phyloP scores from a whole-genome alignment of 495 filamentous ascomycete genomes.

The Tuber calosporum region DNA sequence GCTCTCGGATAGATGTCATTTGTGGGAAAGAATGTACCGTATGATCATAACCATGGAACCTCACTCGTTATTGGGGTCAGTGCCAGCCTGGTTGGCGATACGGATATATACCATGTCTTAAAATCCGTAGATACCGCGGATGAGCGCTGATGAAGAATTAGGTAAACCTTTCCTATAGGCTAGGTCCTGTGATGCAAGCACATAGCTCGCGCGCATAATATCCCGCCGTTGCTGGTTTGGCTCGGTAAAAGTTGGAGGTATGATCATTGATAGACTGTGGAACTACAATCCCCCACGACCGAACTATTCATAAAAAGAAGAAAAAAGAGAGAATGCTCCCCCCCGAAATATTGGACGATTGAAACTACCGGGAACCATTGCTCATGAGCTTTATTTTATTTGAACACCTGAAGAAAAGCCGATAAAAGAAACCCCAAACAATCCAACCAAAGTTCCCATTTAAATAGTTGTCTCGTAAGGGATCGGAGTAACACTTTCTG shows the following conservation, averaged over 20 bases:
- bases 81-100: not conserved
- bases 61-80: not conserved
- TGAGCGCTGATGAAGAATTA: not conserved
- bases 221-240: not conserved
- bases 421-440: constrained; percentile 36
- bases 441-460: constrained; percentile 41
- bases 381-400: constrained; percentile 38
- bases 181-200: not conserved
- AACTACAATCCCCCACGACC: not conserved
- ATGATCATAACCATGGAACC: not conserved
- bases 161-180: not conserved
- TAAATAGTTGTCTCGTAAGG: constrained; percentile 98
- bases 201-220: not conserved
- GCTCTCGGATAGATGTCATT: not conserved
- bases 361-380: constrained; percentile 10
- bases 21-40: not conserved
- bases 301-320: constrained; percentile 3
- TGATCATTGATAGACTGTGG: not conserved
- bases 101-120: not conserved
- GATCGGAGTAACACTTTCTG: constrained; percentile 85
- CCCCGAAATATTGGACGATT: constrained; percentile 5
- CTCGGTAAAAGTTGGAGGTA: not conserved
- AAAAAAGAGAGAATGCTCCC: not conserved
- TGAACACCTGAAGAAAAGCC: constrained; percentile 41
- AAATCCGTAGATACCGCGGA: not conserved